Base-by-base conservation (phyloP, 129 eudicot genomes). In the Pseudognaphalium luteoalbum region DNA sequence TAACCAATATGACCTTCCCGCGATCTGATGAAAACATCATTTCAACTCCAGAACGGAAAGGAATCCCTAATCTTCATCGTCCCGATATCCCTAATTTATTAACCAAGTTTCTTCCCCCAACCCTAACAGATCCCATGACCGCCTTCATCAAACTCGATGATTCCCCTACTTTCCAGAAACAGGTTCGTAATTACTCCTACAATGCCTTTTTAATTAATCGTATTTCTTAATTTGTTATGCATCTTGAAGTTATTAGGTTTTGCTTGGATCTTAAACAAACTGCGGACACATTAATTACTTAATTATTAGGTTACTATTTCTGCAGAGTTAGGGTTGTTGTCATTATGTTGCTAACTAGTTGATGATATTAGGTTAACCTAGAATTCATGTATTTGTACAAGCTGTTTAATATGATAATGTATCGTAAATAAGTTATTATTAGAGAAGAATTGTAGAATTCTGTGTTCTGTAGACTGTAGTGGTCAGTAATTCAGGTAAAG, bases 81-180 rank as follows among this genome's bases (percentile, higher is more conserved):
- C 75, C n/a, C 22, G 75, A 75, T 25, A 59, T 66, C 64, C 76
- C 84, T 58, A 78, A 80, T 80, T 73, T 73, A 42, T 14, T 47
- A 5, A 66, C 69, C 9, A 73, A 59, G 52, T 74, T 21, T 56
- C 69, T 80, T 4, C 78, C 56, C 6, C 77, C 59, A 3, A 21
- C 7, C 7, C 59, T 16, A 65, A 37, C 73, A 2, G 80, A 80
- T 73, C 80, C 77, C 42, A 86, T 90, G 98, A 82, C 96, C 29
- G 74, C 97, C 47, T 93, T 91, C 72, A 87, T 91, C 78, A 92
- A 88, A 78, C 93, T 93, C 65, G 97, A 93, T 42, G 98, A 93
- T 84, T 93, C 98, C 0, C 98, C 98, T 0, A 88, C 89, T 96
- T 93, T 93, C 80, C 97, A 91, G 66, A 88, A 93, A 66, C 97